Evolutionary conservation across 2,329 filamentous ascomycete genomes (phyloP), one percentile per base, ranked within the genome.

Genomic region (Sporothrix globosa): DNA sequence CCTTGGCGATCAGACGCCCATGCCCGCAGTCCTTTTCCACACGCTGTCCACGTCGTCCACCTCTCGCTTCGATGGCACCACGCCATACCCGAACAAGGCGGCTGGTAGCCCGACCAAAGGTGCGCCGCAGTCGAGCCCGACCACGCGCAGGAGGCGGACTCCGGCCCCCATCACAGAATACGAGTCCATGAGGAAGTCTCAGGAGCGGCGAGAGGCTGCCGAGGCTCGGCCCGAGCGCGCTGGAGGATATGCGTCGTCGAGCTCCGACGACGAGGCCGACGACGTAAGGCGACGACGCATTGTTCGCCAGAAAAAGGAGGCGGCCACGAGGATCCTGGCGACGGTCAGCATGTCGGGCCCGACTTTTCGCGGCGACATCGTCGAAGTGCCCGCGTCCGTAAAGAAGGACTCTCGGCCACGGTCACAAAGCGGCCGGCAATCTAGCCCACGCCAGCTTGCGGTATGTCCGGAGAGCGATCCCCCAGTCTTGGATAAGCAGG

Each of bases 131-230:
- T 71, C 73, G 9, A 73, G 68, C 27, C 69, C 71, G 6, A 61
- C 61, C 9, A n/a, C 17, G 2, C 56, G 27, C 19, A 58, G 65
- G n/a, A 48, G 50, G 13, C 58, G 39, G n/a, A 48, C 53, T 1
- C 74, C 73, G 0, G 76, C 76, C n/a, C 83, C 82, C 0, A 78
- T 81, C 56, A 77, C 77, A 4, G 78, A 80, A 24, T 85, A 85
- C 70, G 82, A 83, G 72, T 80, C 81, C 0, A 82, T 84, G 81
- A 77, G 79, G 56, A 78, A 81, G 65, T 85, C 83, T 0, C 83
- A 85, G 65, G 80, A 83, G 73, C 78, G 82, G 44, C 72, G 77
- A 10, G 74, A 76, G 27, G 73, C 70, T 0, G 67, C 70, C 4
- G 53, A 67, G 19, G 69, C 61, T 17, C 73, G 73, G 13, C 68